Evolutionary conservation across 257 asterid genomes (phyloP).

Genomic region (Asclepias syriaca): DNA sequence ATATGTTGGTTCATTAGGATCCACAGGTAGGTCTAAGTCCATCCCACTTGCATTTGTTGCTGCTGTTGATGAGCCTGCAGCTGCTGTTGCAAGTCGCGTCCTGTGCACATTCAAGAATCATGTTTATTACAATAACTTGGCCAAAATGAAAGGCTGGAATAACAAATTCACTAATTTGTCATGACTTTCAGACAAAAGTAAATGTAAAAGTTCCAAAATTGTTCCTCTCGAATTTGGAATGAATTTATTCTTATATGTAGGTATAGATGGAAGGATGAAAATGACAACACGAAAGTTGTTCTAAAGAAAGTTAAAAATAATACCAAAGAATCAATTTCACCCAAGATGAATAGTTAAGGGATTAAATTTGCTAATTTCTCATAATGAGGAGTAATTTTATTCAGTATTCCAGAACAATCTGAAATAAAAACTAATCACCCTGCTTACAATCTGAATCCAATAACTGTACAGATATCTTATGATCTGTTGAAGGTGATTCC

Average conservation of each 20-base stretch:
- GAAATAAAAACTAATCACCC: neutral
- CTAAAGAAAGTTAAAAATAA: no score
- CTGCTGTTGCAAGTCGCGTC: conserved; percentile 65
- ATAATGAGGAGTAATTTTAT: neutral
- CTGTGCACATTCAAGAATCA: conserved; percentile 31
- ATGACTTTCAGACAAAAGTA: no score
- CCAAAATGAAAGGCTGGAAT: neutral
- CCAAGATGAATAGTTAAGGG: no score
- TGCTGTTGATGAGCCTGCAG: conserved; percentile 37
- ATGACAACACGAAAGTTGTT: no score
- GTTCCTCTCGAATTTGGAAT: no score
- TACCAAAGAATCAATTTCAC: no score
- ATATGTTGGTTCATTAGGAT: conserved; percentile 96
- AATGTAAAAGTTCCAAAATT: no score
- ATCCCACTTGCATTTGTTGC: conserved; percentile 52
- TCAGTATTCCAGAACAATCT: neutral
- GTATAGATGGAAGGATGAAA: no score
- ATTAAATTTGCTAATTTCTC: no score
- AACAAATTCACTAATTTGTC: neutral
- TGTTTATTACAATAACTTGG: neutral
- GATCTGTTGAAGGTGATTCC: neutral
- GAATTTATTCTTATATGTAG: no score
- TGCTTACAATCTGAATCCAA: neutral
- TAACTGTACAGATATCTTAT: neutral
- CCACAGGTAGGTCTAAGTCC: conserved; percentile 91